Percentiles rank a stretch among this genome's conserved stretches.
Evolutionary conservation across 2,329 filamentous ascomycete species (phyloP).

Genomic region (Ploettnerulaceae sp.): DNA sequence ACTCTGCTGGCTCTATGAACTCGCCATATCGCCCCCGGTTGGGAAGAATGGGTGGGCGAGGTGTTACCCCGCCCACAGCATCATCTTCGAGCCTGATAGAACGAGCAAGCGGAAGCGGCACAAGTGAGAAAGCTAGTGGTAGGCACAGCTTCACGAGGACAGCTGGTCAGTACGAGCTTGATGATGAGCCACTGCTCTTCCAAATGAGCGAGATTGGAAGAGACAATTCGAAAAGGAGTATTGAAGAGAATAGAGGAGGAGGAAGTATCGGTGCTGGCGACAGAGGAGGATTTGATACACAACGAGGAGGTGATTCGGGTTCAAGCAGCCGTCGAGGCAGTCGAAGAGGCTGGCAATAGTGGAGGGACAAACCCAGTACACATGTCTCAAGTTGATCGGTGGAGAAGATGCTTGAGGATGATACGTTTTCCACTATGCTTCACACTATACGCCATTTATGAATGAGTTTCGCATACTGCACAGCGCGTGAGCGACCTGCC

Average conservation of each 20-base stretch:
- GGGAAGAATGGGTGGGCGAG: constrained; percentile 31
- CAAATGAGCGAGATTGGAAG: constrained; percentile 67
- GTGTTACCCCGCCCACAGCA: constrained; percentile 31
- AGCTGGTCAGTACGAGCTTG: constrained; percentile 44
- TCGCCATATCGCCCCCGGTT: constrained; percentile 32
- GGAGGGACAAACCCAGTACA: constrained; percentile 10
- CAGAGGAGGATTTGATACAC: constrained; percentile 23
- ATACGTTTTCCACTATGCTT: constrained; percentile 24
- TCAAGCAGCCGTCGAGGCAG: constrained; percentile 31
- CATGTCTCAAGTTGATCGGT: constrained; percentile 12
- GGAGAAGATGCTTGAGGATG: constrained; percentile 6
- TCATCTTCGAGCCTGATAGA: constrained; percentile 36
- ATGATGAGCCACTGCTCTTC: constrained; percentile 68
- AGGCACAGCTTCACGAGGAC: constrained; percentile 43
- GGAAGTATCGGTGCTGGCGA: constrained; percentile 17
- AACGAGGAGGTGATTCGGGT: constrained; percentile 29
- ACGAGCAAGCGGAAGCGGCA: constrained; percentile 31
- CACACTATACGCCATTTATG: constrained; percentile 27
- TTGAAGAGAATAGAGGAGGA: constrained; percentile 42
- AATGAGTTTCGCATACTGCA: constrained; percentile 17
- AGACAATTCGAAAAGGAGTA: constrained; percentile 47
- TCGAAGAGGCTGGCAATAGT: constrained; percentile 28
- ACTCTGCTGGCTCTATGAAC: constrained; percentile 27
- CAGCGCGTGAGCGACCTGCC: constrained; percentile 4
- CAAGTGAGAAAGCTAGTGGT: constrained; percentile 35